phyloP scores from a whole-genome alignment of 345 rosid genomes.

The Tarenaya hassleriana region DNA sequence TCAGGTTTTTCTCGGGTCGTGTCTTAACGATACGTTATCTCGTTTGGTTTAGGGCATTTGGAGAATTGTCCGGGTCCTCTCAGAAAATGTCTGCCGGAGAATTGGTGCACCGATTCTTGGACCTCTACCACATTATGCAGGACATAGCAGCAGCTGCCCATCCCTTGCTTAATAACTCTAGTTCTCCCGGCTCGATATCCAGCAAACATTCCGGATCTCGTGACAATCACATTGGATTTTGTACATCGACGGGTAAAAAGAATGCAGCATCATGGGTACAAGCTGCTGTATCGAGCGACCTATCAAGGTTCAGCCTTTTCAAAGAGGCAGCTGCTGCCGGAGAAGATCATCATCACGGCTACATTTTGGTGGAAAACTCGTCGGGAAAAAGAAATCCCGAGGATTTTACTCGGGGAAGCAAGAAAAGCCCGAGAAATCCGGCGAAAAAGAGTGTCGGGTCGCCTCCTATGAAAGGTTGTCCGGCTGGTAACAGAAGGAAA shows the following conservation, averaged over 20 bases:
- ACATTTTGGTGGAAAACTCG: constrained; percentile 25
- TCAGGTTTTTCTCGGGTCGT: background rate
- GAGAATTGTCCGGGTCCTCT: constrained; percentile 31
- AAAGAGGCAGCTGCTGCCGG: constrained; percentile 20
- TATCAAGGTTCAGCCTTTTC: constrained; percentile 36
- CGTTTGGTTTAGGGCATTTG: constrained; percentile 29
- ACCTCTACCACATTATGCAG: constrained; percentile 33
- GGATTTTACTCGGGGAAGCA: constrained; percentile 20
- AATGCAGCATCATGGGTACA: constrained; percentile 41
- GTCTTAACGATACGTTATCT: constrained; percentile 4
- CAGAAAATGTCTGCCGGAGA: constrained; percentile 28
- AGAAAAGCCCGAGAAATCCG: constrained; percentile 20
- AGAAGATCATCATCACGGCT: constrained; percentile 21
- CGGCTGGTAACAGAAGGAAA: constrained; percentile 21
- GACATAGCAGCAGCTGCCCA: constrained; percentile 21
- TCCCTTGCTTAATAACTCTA: constrained; percentile 24
- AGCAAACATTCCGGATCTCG: constrained; percentile 7
- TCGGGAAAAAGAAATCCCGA: constrained; percentile 19
- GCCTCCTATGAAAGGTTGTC: constrained; percentile 12
- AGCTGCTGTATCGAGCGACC: constrained; percentile 33
- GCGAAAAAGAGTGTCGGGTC: constrained; percentile 17
- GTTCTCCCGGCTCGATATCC: constrained; percentile 20
- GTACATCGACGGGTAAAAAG: constrained; percentile 17
- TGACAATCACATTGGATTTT: background rate
- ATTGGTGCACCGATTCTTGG: constrained; percentile 34